Conservation (phyloP, 257 asterid genomes). For the Solanum ossicruentum region DNA sequence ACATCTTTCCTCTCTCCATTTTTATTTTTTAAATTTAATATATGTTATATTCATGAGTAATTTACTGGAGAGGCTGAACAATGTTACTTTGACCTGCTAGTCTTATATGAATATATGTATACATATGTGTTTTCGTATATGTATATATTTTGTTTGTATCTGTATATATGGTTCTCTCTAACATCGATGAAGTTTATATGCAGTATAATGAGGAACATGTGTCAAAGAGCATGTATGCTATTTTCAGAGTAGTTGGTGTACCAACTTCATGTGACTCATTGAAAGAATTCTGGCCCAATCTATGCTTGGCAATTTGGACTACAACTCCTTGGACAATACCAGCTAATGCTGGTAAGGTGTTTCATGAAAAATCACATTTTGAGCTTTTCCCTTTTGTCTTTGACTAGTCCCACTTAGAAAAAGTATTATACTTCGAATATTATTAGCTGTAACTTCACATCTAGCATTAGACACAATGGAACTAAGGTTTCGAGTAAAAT, state of each 20-base stretch:
- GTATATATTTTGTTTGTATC: background rate
- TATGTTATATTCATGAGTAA: background rate
- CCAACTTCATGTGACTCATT: slow-evolving; percentile 40
- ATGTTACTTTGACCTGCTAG: background rate
- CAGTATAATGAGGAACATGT: slow-evolving; percentile 98
- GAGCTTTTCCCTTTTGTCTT: background rate
- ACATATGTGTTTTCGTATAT: background rate
- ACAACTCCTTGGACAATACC: slow-evolving; percentile 99
- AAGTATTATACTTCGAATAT: background rate
- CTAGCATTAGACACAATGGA: background rate
- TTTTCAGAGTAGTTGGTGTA: slow-evolving; percentile 52
- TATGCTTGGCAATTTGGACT: slow-evolving; percentile 91
- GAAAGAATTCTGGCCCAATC: slow-evolving; percentile 56
- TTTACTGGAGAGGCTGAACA: background rate
- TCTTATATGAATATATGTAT: background rate
- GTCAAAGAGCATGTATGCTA: slow-evolving; percentile 77
- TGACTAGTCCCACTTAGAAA: background rate
- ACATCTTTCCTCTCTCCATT: background rate
- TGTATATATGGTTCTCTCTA: background rate
- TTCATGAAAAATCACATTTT: background rate
- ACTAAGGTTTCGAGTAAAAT: background rate
- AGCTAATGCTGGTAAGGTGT: slow-evolving; percentile 76
- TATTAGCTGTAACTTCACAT: background rate
- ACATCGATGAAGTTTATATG: slow-evolving; percentile 7
- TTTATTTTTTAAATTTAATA: background rate